phyloP scores from a whole-genome alignment of 2,329 filamentous ascomycete genomes.

The Trichoderma sp. region DNA sequence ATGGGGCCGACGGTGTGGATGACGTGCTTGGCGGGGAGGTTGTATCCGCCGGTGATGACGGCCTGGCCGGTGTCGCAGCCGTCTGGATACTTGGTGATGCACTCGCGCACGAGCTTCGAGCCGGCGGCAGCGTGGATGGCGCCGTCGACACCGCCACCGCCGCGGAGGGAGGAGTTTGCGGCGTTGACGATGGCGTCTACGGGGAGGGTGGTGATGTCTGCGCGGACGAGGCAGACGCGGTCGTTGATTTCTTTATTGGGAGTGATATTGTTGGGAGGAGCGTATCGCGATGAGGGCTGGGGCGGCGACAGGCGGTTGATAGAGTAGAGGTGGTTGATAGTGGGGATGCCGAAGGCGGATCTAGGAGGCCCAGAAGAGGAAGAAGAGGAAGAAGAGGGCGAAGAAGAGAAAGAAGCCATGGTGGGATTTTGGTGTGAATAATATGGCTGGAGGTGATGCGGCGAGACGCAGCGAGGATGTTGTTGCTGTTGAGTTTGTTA shows the following conservation, averaged over 20 bases:
- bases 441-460: not conserved
- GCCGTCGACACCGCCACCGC: conserved; percentile 88
- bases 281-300: not conserved
- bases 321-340: conserved; percentile 65
- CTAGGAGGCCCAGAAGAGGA: not conserved
- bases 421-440: not conserved
- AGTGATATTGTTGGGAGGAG: conserved; percentile 21
- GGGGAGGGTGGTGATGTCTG: conserved; percentile 78
- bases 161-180: conserved; percentile 75
- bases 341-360: conserved; percentile 58
- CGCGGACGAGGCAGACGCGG: conserved; percentile 68
- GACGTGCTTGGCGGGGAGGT: conserved; percentile 73
- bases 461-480: not conserved
- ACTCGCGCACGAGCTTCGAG: conserved; percentile 57
- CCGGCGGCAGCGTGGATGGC: conserved; percentile 88
- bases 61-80: conserved; percentile 73
- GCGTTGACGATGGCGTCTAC: conserved; percentile 91
- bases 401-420: not conserved
- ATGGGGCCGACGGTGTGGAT: conserved; percentile 92
- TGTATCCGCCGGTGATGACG: conserved; percentile 79
- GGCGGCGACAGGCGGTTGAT: conserved; percentile 38
- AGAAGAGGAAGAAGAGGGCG: not conserved
- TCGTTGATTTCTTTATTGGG: conserved; percentile 60
- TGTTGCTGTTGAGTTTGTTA: not conserved
- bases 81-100: conserved; percentile 75